phyloP scores from a whole-genome alignment of 192 early-diverging fungal genomes.

The Funneliformis geosporum region DNA sequence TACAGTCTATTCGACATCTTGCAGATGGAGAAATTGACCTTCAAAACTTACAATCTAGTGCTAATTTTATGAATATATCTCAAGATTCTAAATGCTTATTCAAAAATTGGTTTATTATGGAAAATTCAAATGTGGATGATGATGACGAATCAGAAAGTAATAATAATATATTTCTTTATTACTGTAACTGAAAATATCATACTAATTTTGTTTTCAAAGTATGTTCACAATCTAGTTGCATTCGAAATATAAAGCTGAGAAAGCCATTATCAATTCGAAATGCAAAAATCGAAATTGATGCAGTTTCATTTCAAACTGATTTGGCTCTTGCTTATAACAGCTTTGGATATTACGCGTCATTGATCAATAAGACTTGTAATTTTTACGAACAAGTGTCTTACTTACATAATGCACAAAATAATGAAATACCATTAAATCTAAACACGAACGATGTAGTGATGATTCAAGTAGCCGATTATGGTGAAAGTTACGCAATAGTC shows the following conservation, averaged over 20 bases:
- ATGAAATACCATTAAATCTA: not conserved
- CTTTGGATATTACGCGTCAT: not conserved
- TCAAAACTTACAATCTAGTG: too few relatives aligned
- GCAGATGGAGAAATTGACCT: too few relatives aligned
- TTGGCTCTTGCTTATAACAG: not conserved
- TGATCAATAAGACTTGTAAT: not conserved
- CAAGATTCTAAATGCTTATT: too few relatives aligned
- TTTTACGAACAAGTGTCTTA: not conserved
- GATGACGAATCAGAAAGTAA: too few relatives aligned
- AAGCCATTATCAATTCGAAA: not conserved
- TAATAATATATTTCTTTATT: too few relatives aligned
- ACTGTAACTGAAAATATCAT: not conserved
- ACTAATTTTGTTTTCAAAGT: not conserved
- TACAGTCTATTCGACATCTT: not conserved
- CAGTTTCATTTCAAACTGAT: not conserved
- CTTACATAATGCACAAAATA: not conserved
- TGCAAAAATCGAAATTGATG: not conserved
- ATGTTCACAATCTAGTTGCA: not conserved
- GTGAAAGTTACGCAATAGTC: not conserved
- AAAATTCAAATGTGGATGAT: too few relatives aligned
- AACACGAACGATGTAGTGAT: not conserved
- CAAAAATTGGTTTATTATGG: too few relatives aligned
- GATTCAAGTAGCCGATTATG: not conserved
- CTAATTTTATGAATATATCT: too few relatives aligned
- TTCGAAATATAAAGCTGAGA: not conserved